These are phyloP conservation scores for Myxozyma vanderwaltii DNA, from an alignment of 805 yeast genomes.

Conservation along the genomic window DNA sequence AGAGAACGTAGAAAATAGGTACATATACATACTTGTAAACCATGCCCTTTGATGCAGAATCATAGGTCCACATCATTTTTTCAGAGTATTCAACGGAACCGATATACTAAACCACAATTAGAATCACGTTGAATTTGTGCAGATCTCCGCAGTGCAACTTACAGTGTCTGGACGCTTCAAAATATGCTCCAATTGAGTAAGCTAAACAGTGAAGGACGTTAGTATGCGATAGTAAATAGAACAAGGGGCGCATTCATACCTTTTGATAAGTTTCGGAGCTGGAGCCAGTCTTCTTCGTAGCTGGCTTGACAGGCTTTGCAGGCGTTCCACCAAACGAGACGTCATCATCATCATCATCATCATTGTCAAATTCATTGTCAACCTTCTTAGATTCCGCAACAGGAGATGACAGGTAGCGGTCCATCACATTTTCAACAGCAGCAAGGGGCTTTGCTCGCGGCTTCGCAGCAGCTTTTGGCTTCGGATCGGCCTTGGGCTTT, in stretches of 20 bases:
- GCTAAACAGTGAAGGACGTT: constrained; percentile 37
- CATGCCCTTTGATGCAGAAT: constrained; percentile 65
- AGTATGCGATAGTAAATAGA: not conserved
- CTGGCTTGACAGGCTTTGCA: constrained; percentile 9
- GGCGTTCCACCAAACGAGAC: constrained; percentile 18
- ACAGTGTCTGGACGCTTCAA: constrained; percentile 92
- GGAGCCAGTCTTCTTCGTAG: constrained; percentile 32
- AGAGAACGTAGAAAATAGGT: too few relatives aligned
- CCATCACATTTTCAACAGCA: constrained; percentile 9
- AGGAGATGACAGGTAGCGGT: constrained; percentile 4
- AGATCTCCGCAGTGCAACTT: not conserved
- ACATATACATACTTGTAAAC: constrained; percentile 38
- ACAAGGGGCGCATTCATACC: not conserved
- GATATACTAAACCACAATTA: constrained; percentile 52
- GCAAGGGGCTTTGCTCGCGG: constrained; percentile 19
- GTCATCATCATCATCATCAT: not conserved
- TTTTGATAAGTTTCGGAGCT: constrained; percentile 83
- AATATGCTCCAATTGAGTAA: constrained; percentile 94
- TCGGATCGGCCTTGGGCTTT: constrained; percentile 14
- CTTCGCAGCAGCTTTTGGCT: constrained; percentile 13
- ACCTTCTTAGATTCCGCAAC: constrained; percentile 7
- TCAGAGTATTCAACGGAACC: constrained; percentile 88
- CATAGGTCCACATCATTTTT: constrained; percentile 82
- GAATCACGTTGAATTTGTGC: not conserved
- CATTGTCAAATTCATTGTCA: constrained; percentile 4